Evolutionary conservation across 1,139 yeast species (phyloP).

Genomic region (Protomyces inundatus): DNA sequence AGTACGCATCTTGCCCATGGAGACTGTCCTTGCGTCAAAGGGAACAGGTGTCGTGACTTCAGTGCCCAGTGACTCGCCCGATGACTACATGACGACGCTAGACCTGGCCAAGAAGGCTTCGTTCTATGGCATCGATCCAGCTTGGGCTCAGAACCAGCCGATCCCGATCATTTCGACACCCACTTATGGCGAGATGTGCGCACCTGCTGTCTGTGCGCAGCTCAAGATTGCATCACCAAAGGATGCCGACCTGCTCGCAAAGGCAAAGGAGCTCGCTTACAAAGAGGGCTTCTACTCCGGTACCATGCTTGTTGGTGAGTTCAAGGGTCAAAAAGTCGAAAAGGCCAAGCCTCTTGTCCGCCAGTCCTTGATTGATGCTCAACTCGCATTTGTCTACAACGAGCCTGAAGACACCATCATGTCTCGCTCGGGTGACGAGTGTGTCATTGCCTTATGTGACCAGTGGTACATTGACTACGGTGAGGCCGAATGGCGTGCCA

Average conservation of each 20-base stretch:
- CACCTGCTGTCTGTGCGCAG: constrained; percentile 76
- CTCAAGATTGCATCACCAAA: constrained; percentile 92
- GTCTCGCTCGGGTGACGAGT: constrained; percentile 94
- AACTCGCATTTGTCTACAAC: constrained; percentile 80
- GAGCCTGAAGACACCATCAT: constrained; percentile 90
- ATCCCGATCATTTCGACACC: constrained; percentile 72
- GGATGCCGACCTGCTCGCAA: constrained; percentile 77
- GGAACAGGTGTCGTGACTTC: constrained; percentile 99
- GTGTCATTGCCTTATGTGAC: constrained; percentile 94
- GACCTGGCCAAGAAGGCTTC: constrained; percentile 88
- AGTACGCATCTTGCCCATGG: constrained; percentile 92
- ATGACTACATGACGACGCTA: constrained; percentile 79
- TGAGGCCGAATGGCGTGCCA: constrained; percentile 85
- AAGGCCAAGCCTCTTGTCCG: constrained; percentile 82
- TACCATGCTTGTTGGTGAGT: constrained; percentile 69
- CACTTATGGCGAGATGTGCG: constrained; percentile 83
- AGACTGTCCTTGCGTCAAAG: constrained; percentile 85
- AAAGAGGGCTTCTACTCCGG: constrained; percentile 97
- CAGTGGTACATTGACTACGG: constrained; percentile 99
- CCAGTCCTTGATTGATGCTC: constrained; percentile 68
- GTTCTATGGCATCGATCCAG: constrained; percentile 75
- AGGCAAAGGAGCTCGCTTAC: constrained; percentile 91
- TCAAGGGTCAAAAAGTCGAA: constrained; percentile 85
- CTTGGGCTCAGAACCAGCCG: constrained; percentile 77
- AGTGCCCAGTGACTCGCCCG: constrained; percentile 98